Conservation (phyloP, 1,139 yeast genomes). For the Lodderomyces metapsilosis region DNA sequence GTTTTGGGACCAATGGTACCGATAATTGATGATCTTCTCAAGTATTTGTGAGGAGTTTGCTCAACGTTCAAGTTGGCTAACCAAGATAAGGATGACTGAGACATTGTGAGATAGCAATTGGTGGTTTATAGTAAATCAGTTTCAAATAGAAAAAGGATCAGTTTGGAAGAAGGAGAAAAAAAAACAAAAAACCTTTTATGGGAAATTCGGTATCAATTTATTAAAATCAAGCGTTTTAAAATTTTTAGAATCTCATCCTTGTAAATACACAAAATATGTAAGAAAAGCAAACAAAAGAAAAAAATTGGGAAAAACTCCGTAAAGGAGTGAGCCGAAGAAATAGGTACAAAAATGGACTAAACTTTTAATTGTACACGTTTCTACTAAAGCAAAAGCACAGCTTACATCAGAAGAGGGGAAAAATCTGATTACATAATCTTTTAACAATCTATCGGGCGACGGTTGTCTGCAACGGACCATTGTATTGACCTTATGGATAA, state of each 20-base stretch:
- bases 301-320: slow-evolving; percentile 5
- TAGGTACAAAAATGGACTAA: not conserved
- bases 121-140: not conserved
- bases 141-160: not conserved
- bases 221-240: not conserved
- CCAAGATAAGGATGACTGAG: slow-evolving; percentile 56
- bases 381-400: too few species aligned
- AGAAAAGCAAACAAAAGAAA: slow-evolving; percentile 3
- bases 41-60: slow-evolving; percentile 76
- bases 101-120: slow-evolving; percentile 18
- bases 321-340: slow-evolving; percentile 6
- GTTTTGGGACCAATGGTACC: slow-evolving; percentile 99
- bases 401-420: too few species aligned
- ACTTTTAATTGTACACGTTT: not conserved
- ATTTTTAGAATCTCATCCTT: not conserved
- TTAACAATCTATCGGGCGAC: too few species aligned
- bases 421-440: too few species aligned
- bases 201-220: slow-evolving; percentile 1
- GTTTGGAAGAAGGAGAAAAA: not conserved
- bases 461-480: too few species aligned
- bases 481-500: too few species aligned
- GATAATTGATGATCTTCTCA: slow-evolving; percentile 94
- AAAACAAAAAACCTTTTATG: not conserved
- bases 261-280: not conserved
- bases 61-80: slow-evolving; percentile 76